Conservation (phyloP, 352 stramenopile genomes). For the Globisporangium apiculatum region DNA sequence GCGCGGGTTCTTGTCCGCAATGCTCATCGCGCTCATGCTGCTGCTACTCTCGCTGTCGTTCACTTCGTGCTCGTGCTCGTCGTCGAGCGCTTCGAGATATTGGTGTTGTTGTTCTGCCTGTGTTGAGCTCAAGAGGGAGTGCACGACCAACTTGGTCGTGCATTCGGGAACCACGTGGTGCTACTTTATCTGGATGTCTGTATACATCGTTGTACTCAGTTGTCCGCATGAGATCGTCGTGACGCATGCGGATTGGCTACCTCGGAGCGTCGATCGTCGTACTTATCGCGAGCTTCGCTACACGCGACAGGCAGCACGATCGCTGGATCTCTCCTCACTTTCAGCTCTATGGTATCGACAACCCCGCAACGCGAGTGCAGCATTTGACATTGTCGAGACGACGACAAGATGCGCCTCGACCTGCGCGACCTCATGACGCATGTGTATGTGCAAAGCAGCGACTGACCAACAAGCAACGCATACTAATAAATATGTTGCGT, state of each 20-base stretch:
- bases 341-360: too few relatives aligned
- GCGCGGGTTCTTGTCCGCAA: slow-evolving; percentile 73
- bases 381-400: too few relatives aligned
- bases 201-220: neutral
- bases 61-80: neutral
- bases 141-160: slow-evolving; percentile 4
- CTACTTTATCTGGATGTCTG: neutral
- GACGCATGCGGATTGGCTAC: slow-evolving; percentile 4
- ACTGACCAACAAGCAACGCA: too few relatives aligned
- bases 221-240: slow-evolving; percentile 7
- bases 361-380: too few relatives aligned
- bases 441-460: too few relatives aligned
- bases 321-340: slow-evolving; percentile 1
- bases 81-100: neutral
- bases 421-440: too few relatives aligned
- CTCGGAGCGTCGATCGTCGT: neutral
- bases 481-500: too few relatives aligned
- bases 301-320: slow-evolving; percentile 2
- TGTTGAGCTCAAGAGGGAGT: neutral
- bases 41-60: neutral
- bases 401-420: too few relatives aligned
- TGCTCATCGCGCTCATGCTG: slow-evolving; percentile 38
- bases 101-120: neutral
- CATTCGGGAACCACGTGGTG: neutral
- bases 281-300: neutral